These are phyloP conservation scores for Globisporangium canariense DNA, from an alignment of 352 stramenopile genomes.

Conservation along the genomic window DNA sequence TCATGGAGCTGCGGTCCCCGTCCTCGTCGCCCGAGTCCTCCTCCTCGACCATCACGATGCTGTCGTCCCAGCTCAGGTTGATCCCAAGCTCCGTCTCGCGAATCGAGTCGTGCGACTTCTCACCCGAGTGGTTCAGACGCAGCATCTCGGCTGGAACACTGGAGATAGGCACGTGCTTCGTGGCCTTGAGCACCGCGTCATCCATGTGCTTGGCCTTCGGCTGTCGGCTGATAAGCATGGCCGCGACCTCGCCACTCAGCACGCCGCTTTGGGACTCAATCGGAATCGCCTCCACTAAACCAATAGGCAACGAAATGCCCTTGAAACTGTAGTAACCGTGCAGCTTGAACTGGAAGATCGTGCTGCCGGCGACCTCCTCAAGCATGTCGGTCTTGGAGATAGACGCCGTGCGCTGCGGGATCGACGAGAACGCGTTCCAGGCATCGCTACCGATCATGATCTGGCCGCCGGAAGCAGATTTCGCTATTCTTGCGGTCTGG, in stretches of 20 bases:
- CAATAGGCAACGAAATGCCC: slow-evolving; percentile 79
- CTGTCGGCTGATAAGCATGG: slow-evolving; percentile 27
- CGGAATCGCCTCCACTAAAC: slow-evolving; percentile 75
- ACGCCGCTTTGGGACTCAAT: slow-evolving; percentile 53
- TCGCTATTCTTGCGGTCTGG: slow-evolving; percentile 84
- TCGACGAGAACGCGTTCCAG: slow-evolving; percentile 62
- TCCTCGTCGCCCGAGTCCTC: slow-evolving; percentile 32
- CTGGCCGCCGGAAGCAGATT: slow-evolving; percentile 74
- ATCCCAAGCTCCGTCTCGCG: slow-evolving; percentile 79
- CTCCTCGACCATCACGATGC: slow-evolving; percentile 71
- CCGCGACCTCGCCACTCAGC: slow-evolving; percentile 35
- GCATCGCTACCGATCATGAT: slow-evolving; percentile 80
- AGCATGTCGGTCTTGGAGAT: slow-evolving; percentile 42
- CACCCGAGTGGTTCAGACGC: slow-evolving; percentile 53
- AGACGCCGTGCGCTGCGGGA: slow-evolving; percentile 27
- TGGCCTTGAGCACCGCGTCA: slow-evolving; percentile 37
- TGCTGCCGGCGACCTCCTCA: slow-evolving; percentile 42
- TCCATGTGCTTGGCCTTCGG: slow-evolving; percentile 71
- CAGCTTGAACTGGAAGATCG: slow-evolving; percentile 80
- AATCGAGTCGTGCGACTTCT: slow-evolving; percentile 76
- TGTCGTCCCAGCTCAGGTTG: slow-evolving; percentile 68
- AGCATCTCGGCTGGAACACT: slow-evolving; percentile 56
- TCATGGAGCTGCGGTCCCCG: slow-evolving; percentile 28
- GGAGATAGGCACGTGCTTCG: slow-evolving; percentile 46
- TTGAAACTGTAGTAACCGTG: slow-evolving; percentile 87